Base-by-base conservation (phyloP, 73 alveolate species). In the Symbiodinium natans region DNA sequence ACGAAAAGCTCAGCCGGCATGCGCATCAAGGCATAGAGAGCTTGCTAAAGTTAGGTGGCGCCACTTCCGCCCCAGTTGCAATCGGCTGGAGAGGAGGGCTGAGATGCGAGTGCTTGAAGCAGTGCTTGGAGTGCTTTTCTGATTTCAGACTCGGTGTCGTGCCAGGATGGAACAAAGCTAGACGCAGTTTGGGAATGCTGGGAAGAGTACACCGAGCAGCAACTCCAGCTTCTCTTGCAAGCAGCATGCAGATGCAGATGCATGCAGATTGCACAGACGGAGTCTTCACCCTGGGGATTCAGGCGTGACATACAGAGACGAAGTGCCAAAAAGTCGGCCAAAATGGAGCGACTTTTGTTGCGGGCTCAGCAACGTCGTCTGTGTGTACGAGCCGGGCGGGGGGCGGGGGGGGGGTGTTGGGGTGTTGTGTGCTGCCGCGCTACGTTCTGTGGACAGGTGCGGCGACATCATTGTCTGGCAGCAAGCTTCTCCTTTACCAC, bases 381-480 rank as follows among this genome's bases (percentile, higher is more conserved):
- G 8, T 48, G 63, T 48, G 63, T 8, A n/a, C n/a, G n/a, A n/a
- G n/a, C n/a, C n/a, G n/a, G n/a, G n/a, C n/a, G n/a, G n/a, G n/a
- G n/a, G n/a, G n/a, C n/a, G n/a, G n/a, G n/a, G n/a, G n/a, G n/a
- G n/a, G n/a, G n/a, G n/a, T n/a, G n/a, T n/a, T n/a, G n/a, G n/a
- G n/a, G n/a, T n/a, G n/a, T n/a, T n/a, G n/a, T n/a, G n/a, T n/a
- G n/a, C n/a, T n/a, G n/a, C n/a, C n/a, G n/a, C n/a, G n/a, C 6
- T 46, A 13, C 6, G 59, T 13, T 46, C 59, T 46, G 59, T 46
- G 59, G 21, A 6, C 59, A 83, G 92, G 92, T 41, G 77, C 33
- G 92, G 92, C 2, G 92, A 83, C 92, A 42, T 83, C 92, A 36
- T 83, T 40, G 92, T 83, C 75, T 83, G 92, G 92, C 92, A 83